Evolutionary conservation across 2,329 filamentous ascomycete species (phyloP).

Genomic region (Mollisia scopiformis): DNA sequence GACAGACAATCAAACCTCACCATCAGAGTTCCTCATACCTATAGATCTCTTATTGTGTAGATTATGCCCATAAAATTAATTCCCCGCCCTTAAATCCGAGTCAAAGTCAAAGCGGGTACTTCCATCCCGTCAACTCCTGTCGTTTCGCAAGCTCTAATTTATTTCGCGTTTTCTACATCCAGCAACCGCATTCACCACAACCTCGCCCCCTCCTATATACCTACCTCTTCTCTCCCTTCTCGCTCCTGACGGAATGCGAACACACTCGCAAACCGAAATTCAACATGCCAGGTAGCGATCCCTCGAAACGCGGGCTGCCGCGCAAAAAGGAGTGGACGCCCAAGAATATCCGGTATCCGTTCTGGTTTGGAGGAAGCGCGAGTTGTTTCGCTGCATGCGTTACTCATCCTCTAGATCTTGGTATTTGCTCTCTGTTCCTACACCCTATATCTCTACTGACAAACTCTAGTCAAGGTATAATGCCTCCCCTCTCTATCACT

Average conservation of each 20-base stretch:
- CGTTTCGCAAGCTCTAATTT: background rate
- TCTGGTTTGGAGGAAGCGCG: conserved; percentile 97
- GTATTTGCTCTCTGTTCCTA: conserved; percentile 53
- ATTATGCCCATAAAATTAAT: background rate
- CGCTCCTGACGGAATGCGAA: background rate
- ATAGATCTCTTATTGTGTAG: background rate
- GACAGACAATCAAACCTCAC: background rate
- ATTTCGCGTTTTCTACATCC: background rate
- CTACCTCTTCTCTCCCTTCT: background rate
- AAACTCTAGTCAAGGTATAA: conserved; percentile 33
- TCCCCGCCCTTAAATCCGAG: background rate
- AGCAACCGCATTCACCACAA: background rate
- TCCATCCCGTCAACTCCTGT: background rate
- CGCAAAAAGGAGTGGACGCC: conserved; percentile 18
- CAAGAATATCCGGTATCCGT: conserved; percentile 62
- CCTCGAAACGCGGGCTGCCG: conserved; percentile 10
- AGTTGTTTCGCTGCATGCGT: conserved; percentile 89
- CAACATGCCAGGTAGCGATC: conserved; percentile 9
- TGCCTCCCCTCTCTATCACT: background rate
- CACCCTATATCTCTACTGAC: conserved; percentile 16
- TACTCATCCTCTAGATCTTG: conserved; percentile 90
- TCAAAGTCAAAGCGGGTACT: background rate
- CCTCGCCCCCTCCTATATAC: background rate
- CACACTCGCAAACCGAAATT: background rate
- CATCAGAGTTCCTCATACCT: background rate